Percentiles rank a stretch among this genome's conserved stretches.
These are phyloP conservation scores for Fusarium continuum DNA, from an alignment of 2,329 filamentous ascomycete genomes.

Conservation along the genomic window DNA sequence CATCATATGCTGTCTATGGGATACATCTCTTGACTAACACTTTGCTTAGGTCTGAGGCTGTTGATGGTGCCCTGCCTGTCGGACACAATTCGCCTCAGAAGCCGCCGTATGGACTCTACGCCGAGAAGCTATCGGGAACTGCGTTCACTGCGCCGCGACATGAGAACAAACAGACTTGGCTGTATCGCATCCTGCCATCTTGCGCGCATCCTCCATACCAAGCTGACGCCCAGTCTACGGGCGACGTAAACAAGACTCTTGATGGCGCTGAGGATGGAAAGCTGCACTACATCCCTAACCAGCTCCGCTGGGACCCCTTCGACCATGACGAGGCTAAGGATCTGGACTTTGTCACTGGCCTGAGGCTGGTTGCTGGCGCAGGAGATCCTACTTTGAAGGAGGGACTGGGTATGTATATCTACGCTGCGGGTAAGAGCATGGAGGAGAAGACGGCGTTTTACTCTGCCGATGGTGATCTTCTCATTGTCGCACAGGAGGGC, in stretches of 20 bases:
- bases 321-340: constrained; percentile 69
- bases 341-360: constrained; percentile 62
- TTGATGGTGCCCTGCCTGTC: constrained; percentile 76
- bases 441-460: constrained; percentile 78
- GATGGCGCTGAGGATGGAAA: constrained; percentile 34
- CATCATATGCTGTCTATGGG: not conserved
- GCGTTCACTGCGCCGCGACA: constrained; percentile 75
- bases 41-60: constrained; percentile 72
- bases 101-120: constrained; percentile 79
- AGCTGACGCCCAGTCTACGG: constrained; percentile 50
- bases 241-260: constrained; percentile 42
- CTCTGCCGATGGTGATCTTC: constrained; percentile 81
- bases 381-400: constrained; percentile 82
- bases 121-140: constrained; percentile 80
- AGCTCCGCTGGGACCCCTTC: constrained; percentile 84
- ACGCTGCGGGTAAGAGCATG: constrained; percentile 83
- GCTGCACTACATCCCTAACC: constrained; percentile 68
- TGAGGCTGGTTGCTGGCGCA: constrained; percentile 79
- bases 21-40: not conserved
- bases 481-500: constrained; percentile 80
- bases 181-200: constrained; percentile 74
- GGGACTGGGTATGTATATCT: constrained; percentile 83
- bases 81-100: constrained; percentile 86
- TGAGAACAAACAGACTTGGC: constrained; percentile 76
- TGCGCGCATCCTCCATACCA: constrained; percentile 68